phyloP scores from a whole-genome alignment of 768 basidiomycete genomes.

The Boletus rubescentipes region DNA sequence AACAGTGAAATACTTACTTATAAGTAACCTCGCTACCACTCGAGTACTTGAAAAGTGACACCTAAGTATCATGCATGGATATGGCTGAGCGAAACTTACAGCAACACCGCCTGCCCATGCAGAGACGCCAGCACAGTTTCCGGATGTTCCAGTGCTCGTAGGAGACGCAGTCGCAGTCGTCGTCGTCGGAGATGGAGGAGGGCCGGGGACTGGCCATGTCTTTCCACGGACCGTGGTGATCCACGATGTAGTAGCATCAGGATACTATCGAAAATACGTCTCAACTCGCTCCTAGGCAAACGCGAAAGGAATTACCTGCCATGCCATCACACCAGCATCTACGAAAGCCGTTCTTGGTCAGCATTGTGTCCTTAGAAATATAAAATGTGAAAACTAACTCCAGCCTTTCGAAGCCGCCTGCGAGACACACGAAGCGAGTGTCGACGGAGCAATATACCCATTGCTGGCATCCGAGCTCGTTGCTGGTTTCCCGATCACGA shows the following conservation, averaged over 20 bases:
- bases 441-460: conserved; percentile 54
- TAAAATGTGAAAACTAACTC: conserved; percentile 45
- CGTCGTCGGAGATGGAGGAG: conserved; percentile 3
- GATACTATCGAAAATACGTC: conserved; percentile 30
- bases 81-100: conserved; percentile 36
- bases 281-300: not conserved
- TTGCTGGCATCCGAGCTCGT: conserved; percentile 49
- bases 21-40: conserved; percentile 40
- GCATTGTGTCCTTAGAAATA: not conserved
- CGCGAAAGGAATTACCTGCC: conserved; percentile 32
- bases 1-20: conserved; percentile 29
- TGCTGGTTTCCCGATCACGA: conserved; percentile 77
- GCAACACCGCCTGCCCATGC: conserved; percentile 39
- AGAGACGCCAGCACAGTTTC: conserved; percentile 39
- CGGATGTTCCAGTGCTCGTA: conserved; percentile 18
- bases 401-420: conserved; percentile 63
- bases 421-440: conserved; percentile 58
- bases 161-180: conserved; percentile 20
- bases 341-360: not conserved
- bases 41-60: conserved; percentile 34
- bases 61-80: too few species aligned
- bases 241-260: conserved; percentile 39
- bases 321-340: conserved; percentile 41
- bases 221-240: conserved; percentile 37
- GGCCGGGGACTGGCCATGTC: conserved; percentile 35